Evolutionary conservation across 179 eudicot genomes (phyloP).

Genomic region (Drosera spatulata): DNA sequence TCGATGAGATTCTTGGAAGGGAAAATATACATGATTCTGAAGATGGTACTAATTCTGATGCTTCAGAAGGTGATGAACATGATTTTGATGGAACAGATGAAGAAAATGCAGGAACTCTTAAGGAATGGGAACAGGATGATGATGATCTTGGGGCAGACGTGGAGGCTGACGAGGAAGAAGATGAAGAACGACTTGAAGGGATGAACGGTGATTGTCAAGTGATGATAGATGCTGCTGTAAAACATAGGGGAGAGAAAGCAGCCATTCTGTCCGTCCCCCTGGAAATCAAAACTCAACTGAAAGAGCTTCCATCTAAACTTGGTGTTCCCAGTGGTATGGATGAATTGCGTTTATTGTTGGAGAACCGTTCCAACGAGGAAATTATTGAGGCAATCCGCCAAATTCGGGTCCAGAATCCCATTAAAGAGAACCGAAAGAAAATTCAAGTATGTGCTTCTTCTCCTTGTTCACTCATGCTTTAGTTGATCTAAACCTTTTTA

Average conservation of each 20-base stretch:
- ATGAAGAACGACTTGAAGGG: conserved; percentile 11
- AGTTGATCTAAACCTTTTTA: no score
- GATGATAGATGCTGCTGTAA: conserved; percentile 8
- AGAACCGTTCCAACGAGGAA: conserved; percentile 53
- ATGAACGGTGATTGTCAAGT: conserved; percentile 14
- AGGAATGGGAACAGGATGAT: conserved; percentile 98
- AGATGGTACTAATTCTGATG: conserved; percentile 32
- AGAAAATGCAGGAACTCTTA: conserved; percentile 35
- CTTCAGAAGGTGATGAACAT: conserved; percentile 38
- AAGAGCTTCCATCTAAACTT: conserved; percentile 81
- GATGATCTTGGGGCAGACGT: conserved; percentile 35
- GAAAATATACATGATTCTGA: conserved; percentile 23
- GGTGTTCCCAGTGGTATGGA: conserved; percentile 69
- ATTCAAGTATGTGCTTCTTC: conserved; percentile 57
- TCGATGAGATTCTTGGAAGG: conserved; percentile 48
- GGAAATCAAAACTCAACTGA: conserved; percentile 4
- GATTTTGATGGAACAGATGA: conserved; percentile 36
- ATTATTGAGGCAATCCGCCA: conserved; percentile 73
- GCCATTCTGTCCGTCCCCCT: background rate
- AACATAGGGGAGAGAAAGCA: conserved; percentile 16
- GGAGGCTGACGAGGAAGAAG: conserved; percentile 35
- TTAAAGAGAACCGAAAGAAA: conserved; percentile 87
- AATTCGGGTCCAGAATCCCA: conserved; percentile 69
- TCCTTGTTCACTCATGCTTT: background rate
- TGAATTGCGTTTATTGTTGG: conserved; percentile 48